Conservation (phyloP, 768 basidiomycete species). For the Psilocybe sp. region DNA sequence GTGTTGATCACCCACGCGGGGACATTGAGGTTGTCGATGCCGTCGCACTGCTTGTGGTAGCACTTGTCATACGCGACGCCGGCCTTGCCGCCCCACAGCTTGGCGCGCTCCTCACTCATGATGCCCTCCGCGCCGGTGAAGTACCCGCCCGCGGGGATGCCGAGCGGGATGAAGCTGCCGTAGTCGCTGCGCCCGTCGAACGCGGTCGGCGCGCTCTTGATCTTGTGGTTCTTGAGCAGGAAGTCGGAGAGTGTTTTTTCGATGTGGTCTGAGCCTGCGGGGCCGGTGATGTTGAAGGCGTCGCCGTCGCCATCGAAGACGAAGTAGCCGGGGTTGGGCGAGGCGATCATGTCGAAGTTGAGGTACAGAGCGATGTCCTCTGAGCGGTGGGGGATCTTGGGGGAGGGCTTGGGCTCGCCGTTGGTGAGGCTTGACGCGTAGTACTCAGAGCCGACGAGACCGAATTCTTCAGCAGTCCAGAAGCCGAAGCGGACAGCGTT, state of each 20-base stretch:
- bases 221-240: constrained; percentile 12
- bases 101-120: constrained; percentile 23
- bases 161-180: constrained; percentile 27
- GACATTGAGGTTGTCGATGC: constrained; percentile 23
- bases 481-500: constrained; percentile 30
- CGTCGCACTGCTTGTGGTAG: constrained; percentile 28
- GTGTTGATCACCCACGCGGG: constrained; percentile 21
- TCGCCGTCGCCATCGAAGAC: constrained; percentile 30
- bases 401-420: constrained; percentile 10
- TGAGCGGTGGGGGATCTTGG: constrained; percentile 15
- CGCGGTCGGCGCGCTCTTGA: constrained; percentile 20
- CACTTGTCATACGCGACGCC: constrained; percentile 27
- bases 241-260: constrained; percentile 26
- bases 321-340: constrained; percentile 25
- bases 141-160: constrained; percentile 28
- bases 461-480: constrained; percentile 32
- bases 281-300: constrained; percentile 24
- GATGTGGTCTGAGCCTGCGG: constrained; percentile 26
- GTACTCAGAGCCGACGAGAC: constrained; percentile 27
- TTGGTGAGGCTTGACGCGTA: constrained; percentile 14
- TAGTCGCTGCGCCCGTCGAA: constrained; percentile 29
- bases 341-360: constrained; percentile 34
- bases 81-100: constrained; percentile 20
- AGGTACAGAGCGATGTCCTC: constrained; percentile 29
- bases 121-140: constrained; percentile 27